Evolutionary conservation across 2,329 filamentous ascomycete species (phyloP).

Genomic region (Claviceps paspali): DNA sequence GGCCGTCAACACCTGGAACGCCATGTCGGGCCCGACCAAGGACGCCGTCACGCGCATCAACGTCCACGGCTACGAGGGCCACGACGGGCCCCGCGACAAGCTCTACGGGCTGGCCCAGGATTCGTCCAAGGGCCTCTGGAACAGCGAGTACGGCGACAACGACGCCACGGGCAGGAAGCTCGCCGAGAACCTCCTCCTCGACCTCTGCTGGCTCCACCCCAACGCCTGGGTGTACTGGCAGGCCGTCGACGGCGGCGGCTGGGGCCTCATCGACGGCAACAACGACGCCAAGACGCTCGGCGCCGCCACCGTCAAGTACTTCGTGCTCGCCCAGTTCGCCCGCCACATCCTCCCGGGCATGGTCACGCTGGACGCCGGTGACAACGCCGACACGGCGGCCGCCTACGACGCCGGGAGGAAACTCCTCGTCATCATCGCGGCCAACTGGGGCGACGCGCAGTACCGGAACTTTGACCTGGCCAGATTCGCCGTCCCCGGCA

Average conservation of each 20-base stretch:
- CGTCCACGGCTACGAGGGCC: slow-evolving; percentile 28
- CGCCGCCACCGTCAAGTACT: slow-evolving; percentile 22
- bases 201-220: slow-evolving; percentile 24
- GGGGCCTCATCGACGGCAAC: slow-evolving; percentile 25
- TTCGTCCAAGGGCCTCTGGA: slow-evolving; percentile 21
- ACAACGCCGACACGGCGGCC: slow-evolving; percentile 19
- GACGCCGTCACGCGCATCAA: slow-evolving; percentile 22
- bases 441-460: slow-evolving; percentile 23
- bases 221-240: slow-evolving; percentile 31
- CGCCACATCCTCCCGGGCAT: slow-evolving; percentile 26
- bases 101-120: slow-evolving; percentile 16
- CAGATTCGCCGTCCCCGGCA: slow-evolving; percentile 12
- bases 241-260: slow-evolving; percentile 23
- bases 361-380: slow-evolving; percentile 21
- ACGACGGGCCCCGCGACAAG: slow-evolving; percentile 16
- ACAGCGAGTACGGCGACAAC: slow-evolving; percentile 27
- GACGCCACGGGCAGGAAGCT: slow-evolving; percentile 22
- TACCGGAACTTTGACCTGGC: slow-evolving; percentile 25
- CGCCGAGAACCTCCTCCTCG: slow-evolving; percentile 22
- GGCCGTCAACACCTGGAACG: slow-evolving; percentile 20
- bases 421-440: slow-evolving; percentile 23
- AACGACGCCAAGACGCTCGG: slow-evolving; percentile 19
- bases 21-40: slow-evolving; percentile 14
- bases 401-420: slow-evolving; percentile 20
- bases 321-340: slow-evolving; percentile 25